Evolutionary conservation across 1,139 yeast genomes (phyloP).

Genomic region (Suhomyces panamericanus): DNA sequence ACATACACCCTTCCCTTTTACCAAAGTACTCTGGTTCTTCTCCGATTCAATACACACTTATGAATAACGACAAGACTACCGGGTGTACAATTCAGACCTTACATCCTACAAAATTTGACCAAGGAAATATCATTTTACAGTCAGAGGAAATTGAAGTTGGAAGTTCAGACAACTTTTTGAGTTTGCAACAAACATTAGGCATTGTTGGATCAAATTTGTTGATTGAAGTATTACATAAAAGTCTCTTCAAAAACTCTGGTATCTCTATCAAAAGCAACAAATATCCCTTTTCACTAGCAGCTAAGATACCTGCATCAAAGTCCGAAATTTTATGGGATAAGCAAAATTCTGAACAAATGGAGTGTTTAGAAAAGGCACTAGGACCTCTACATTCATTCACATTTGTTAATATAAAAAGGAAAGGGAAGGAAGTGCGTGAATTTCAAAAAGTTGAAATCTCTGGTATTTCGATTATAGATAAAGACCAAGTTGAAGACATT

Average conservation of each 20-base stretch:
- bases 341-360: conserved; percentile 38
- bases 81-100: conserved; percentile 91
- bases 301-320: conserved; percentile 48
- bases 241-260: conserved; percentile 25
- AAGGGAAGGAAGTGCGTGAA: conserved; percentile 27
- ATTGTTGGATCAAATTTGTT: conserved; percentile 59
- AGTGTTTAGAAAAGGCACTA: conserved; percentile 51
- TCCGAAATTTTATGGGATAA: conserved; percentile 48
- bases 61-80: conserved; percentile 60
- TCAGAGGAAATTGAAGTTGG: conserved; percentile 42
- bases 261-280: conserved; percentile 17
- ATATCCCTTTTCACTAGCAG: conserved; percentile 54
- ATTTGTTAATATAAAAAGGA: conserved; percentile 28
- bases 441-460: conserved; percentile 50
- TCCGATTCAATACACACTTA: conserved; percentile 79
- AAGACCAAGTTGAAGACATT: not conserved
- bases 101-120: conserved; percentile 84
- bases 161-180: conserved; percentile 40
- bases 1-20: conserved; percentile 89
- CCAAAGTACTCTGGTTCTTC: conserved; percentile 88
- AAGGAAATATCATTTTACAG: conserved; percentile 70
- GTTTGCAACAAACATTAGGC: conserved; percentile 54
- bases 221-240: conserved; percentile 40
- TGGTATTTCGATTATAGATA: conserved; percentile 24
- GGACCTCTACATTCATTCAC: conserved; percentile 60